Conservation (phyloP, 129 eudicot species). For the Escallonia herrerae region DNA sequence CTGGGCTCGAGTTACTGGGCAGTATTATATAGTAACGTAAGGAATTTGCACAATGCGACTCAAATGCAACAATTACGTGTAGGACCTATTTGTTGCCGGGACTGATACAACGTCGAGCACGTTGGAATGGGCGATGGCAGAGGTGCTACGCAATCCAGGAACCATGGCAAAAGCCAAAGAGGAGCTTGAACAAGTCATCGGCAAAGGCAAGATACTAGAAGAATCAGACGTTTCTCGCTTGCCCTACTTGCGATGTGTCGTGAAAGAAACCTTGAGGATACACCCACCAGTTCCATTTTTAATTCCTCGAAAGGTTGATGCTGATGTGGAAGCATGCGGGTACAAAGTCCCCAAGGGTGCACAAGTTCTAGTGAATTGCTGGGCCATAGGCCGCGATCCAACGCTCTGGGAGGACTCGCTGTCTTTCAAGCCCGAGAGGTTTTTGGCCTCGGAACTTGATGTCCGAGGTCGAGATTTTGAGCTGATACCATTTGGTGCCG, state of each 20-base stretch:
- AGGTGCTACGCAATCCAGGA: slow-evolving; percentile 30
- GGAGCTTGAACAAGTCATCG: slow-evolving; percentile 47
- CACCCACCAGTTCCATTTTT: slow-evolving; percentile 5
- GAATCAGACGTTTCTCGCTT: slow-evolving; percentile 30
- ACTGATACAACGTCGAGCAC: slow-evolving; percentile 64
- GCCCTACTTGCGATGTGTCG: slow-evolving; percentile 31
- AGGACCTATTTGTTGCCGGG: slow-evolving; percentile 64
- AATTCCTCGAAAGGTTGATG: slow-evolving; percentile 15
- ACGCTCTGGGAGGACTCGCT: slow-evolving; percentile 28
- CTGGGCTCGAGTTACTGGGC: no score
- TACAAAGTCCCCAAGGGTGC: slow-evolving; percentile 35
- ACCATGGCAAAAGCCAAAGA: slow-evolving; percentile 36
- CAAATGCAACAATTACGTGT: not conserved
- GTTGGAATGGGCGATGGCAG: slow-evolving; percentile 68
- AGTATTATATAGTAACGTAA: no score
- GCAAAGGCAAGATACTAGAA: slow-evolving; percentile 36
- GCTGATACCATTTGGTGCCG: slow-evolving; percentile 50
- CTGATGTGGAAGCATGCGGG: slow-evolving; percentile 33
- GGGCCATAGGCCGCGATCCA: slow-evolving; percentile 46
- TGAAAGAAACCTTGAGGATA: slow-evolving; percentile 28
- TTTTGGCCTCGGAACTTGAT: slow-evolving; percentile 28
- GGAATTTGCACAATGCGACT: no score
- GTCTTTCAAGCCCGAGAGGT: slow-evolving; percentile 42
- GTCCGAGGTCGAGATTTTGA: slow-evolving; percentile 38
- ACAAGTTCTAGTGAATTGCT: slow-evolving; percentile 38